Evolutionary conservation across 352 stramenopile species (phyloP), one percentile per base, ranked within the genome.

Genomic region (Stramenopiles sp.): DNA sequence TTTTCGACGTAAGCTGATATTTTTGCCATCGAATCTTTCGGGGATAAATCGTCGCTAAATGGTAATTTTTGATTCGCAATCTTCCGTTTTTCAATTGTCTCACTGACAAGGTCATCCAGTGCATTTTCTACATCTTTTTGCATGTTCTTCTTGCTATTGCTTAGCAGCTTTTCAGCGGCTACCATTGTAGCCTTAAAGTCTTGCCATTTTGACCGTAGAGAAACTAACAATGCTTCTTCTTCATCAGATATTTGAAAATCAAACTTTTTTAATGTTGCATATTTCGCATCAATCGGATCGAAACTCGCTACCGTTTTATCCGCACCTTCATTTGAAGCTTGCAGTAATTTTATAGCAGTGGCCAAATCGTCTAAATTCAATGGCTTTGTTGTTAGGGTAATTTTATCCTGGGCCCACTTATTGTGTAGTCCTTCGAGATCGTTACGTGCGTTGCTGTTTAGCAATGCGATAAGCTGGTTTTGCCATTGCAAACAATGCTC

Each of bases 111-210:
- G 81, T 93, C 90, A 0, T 88, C 88, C 7, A 97, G 89, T 0
- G 89, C 93, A 80, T 93, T 91, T 83, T 98, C 92, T 0, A 98
- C 85, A 44, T 94, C 95, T 82, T 95, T 91, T 84, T 97, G 97
- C 94, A 98, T 97, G 78, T 91, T 96, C 27, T 94, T 84, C 86
- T 97, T 97, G 84, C 89, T 93, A 81, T 95, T 95, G 76, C 96
- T 91, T 32, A 97, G 82, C 87, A 94, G 93, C 30, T 89, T 89
- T 67, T 96, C 93, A 0, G 90, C 88, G 71, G 95, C 88, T 0
- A 90, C 86, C 25, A 96, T 84, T 87, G 93, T 92, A 4, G 84
- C 85, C 82, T 95, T 88, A 80, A 95, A 97, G 0, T 85, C 83
- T 81, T 94, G 88, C 91, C 92, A 96, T 44, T 90, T 88, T 0